A percentile compares a stretch with the other conserved stretches of the same genome.
These are phyloP conservation scores for Mediolabrus comicus DNA, from an alignment of 108 stramenopile species.

Conservation along the genomic window DNA sequence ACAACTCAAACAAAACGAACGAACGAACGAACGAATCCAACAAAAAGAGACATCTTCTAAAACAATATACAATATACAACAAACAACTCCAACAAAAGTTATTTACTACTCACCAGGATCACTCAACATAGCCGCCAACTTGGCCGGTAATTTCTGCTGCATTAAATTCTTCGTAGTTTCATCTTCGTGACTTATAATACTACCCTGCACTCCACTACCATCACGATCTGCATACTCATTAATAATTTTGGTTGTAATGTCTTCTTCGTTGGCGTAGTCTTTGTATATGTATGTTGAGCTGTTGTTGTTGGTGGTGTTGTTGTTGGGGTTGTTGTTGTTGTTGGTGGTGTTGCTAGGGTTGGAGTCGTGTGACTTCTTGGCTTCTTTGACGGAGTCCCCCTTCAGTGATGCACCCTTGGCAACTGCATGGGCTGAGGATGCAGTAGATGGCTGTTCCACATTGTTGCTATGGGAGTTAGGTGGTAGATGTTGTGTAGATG, in stretches of 20 bases:
- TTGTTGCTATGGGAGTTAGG: too few relatives aligned
- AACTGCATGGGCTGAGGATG: too few relatives aligned
- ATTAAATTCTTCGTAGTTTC: background rate
- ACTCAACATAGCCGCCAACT: constrained; percentile 3
- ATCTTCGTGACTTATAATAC: background rate
- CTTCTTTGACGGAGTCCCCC: too few relatives aligned
- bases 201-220: too few relatives aligned
- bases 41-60: background rate
- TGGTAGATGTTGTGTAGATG: too few relatives aligned
- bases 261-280: background rate
- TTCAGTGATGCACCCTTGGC: too few relatives aligned
- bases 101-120: constrained; percentile 2
- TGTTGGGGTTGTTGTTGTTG: too few relatives aligned
- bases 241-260: background rate
- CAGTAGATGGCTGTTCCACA: too few relatives aligned
- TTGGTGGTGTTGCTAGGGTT: too few relatives aligned
- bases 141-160: background rate
- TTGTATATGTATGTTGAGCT: background rate
- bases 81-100: background rate
- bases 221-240: background rate
- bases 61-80: background rate
- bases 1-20: too few relatives aligned
- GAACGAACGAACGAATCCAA: too few relatives aligned
- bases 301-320: background rate
- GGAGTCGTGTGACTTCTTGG: too few relatives aligned